Evolutionary conservation across 192 early-diverging fungal genomes (phyloP).

Genomic region (Coemansia sp.): DNA sequence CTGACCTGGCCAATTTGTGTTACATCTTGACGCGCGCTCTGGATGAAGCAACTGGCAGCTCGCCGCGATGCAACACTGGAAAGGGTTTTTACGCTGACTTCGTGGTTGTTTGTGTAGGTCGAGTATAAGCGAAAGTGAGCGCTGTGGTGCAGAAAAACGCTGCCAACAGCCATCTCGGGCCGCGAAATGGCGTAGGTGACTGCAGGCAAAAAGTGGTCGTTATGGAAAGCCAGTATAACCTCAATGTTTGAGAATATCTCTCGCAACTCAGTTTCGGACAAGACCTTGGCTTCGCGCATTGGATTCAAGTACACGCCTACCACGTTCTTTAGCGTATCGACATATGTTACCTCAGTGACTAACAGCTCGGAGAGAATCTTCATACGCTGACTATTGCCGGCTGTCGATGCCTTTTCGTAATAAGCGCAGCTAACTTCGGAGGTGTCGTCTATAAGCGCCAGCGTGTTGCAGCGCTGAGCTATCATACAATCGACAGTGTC

Average conservation of each 20-base stretch:
- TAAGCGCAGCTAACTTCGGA: conserved; percentile 21
- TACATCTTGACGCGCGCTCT: conserved; percentile 48
- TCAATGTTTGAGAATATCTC: conserved; percentile 85
- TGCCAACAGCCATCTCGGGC: conserved; percentile 61
- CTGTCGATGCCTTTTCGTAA: conserved; percentile 24
- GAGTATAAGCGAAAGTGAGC: conserved; percentile 85
- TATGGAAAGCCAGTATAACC: conserved; percentile 69
- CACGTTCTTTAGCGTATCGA: conserved; percentile 73
- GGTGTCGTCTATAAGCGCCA: neutral
- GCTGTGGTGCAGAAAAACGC: conserved; percentile 72
- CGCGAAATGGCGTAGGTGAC: conserved; percentile 38
- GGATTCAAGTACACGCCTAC: conserved; percentile 66
- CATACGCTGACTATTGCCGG: conserved; percentile 55
- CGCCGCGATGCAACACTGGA: conserved; percentile 51
- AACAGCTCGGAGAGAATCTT: conserved; percentile 79
- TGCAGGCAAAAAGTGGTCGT: conserved; percentile 66
- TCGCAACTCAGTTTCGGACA: conserved; percentile 61
- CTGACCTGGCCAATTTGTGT: conserved; percentile 74
- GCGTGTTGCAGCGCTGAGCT: neutral
- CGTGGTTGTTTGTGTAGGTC: conserved; percentile 82
- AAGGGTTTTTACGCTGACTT: conserved; percentile 66
- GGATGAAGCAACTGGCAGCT: conserved; percentile 37
- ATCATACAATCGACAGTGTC: conserved; percentile 3
- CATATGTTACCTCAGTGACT: conserved; percentile 84
- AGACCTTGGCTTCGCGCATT: conserved; percentile 52